Conservation (phyloP, 139 green algal genomes). For the Volvox reticuliferus region DNA sequence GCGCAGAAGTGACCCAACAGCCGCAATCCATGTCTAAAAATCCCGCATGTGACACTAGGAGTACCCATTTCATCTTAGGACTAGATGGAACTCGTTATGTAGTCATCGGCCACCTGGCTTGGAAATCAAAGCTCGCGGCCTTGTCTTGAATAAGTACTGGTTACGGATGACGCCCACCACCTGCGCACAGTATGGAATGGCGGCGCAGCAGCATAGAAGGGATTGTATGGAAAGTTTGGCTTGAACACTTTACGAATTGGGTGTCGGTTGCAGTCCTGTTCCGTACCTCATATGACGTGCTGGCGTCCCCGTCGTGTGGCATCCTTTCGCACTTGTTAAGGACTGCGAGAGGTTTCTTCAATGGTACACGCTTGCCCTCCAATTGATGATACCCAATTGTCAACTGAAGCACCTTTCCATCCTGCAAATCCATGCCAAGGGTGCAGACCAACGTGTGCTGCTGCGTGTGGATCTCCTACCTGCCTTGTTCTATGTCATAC, state of each 20-base stretch:
- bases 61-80: too few species aligned
- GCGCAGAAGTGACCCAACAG: too few species aligned
- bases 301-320: background rate
- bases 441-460: background rate
- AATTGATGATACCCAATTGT: slow-evolving; percentile 89
- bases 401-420: slow-evolving; percentile 70
- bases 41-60: too few species aligned
- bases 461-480: background rate
- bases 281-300: slow-evolving; percentile 5
- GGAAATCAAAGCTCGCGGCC: slow-evolving; percentile 83
- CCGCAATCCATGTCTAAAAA: too few species aligned
- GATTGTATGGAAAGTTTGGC: background rate
- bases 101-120: slow-evolving; percentile 57
- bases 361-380: slow-evolving; percentile 77
- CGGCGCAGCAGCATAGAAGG: background rate
- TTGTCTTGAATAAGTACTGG: slow-evolving; percentile 89
- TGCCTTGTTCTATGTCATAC: background rate
- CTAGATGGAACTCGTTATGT: too few species aligned
- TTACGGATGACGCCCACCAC: slow-evolving; percentile 81
- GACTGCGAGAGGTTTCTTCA: slow-evolving; percentile 89
- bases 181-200: slow-evolving; percentile 47
- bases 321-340: slow-evolving; percentile 62
- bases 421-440: slow-evolving; percentile 33
- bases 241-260: too few species aligned
- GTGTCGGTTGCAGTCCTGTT: background rate